Base-by-base conservation (phyloP, 805 yeast genomes). In the Pichia thaimueangensis region DNA sequence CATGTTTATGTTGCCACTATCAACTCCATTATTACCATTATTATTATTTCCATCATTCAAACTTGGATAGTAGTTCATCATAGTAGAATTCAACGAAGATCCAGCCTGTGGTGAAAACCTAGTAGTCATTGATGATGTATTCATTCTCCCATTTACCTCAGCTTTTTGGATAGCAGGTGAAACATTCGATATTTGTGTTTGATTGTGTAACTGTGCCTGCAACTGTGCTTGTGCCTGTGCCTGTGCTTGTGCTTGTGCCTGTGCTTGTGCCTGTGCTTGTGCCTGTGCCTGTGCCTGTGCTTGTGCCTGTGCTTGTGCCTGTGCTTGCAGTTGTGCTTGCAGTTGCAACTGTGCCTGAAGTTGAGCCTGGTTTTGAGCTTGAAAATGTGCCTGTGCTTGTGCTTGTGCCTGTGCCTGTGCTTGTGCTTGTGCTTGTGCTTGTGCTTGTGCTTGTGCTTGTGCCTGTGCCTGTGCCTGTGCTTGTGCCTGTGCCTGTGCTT, bases 71-170 rank as follows among this genome's bases (percentile, higher is more conserved):
- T 17, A 38, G 15, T 20, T 30, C 24, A 34, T 12, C 15, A 17
- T 34, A 24, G 25, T 37, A 3, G 20, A 17, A 12, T 21, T 17
- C 6, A 24, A 21, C 3, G 46, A 43, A 4, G 45, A 40, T 8
- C 51, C 51, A 4, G 59, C 57, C 35, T 59, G 63, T 8, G 61
- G 62, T 13, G 61, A 53, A 37, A 56, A 55, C 42, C 63, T 45
- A 4, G 62, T 56, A 10, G 62, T 49, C 5, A 56, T 52, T 4
- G 60, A 43, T 2, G 59, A 43, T 22, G 50, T 37, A 27, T 22
- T 42, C 13, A 39, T 25, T 15, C 42, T 19, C 21, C 43, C 49
- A 39, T 59, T 65, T 35, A 57, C 63, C 16, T 40, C 41, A 12
- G 43, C 35, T 24, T 43, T 45, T 11, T 29, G 27, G 15, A 25